Base-by-base conservation (phyloP, 2,329 filamentous ascomycete genomes). In the Zopfia rhizophila region DNA sequence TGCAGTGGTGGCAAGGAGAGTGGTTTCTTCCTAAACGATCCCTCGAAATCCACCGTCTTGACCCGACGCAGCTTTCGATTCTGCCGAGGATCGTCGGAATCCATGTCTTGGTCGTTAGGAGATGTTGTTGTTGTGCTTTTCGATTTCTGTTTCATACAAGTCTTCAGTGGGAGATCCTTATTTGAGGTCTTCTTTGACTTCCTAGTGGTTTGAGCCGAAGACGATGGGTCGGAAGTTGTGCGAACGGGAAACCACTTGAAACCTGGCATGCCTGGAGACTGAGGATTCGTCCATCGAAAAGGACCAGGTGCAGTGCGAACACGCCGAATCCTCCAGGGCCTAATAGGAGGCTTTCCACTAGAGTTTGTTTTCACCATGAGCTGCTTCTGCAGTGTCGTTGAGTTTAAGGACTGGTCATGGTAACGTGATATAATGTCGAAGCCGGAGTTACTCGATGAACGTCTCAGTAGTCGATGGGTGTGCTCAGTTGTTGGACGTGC, bases 41-140 rank as follows among this genome's bases (percentile, higher is more conserved):
- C 50, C n/a, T 61, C 56, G 36, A 69, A 68, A 12, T 67, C 61
- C 4, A 69, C 63, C 4, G 62, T 68, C 39, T 67, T 69, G 16
- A 59, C 50, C 5, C 61, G 61, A 2, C 63, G 58, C 17, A 68
- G 35, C 19, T 38, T 37, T 14, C 42, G 50, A 10, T 18, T n/a
- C 5, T 33, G 30, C 5, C 14, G 3, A 1, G 16, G 4, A 2
- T 8, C 28, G 5, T 11, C 24, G 3, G 8, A 13, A 5, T 16
- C 13, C 19, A 18, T 11, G 12, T 31, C 17, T 7, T n/a, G 3
- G 16, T 35, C 58, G 12, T 35, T 39, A 1, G 55, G 51, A 7
- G 61, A 57, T 6, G 53, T 60, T 12, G 49, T 49, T 3, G 54
- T 36, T 3, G 52, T 47, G 27, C 60, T 68, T n/a, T 60, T 55